Percentiles rank a stretch among this genome's conserved stretches.
These are phyloP conservation scores for Panus rudis DNA, from an alignment of 768 basidiomycete genomes.

Conservation along the genomic window DNA sequence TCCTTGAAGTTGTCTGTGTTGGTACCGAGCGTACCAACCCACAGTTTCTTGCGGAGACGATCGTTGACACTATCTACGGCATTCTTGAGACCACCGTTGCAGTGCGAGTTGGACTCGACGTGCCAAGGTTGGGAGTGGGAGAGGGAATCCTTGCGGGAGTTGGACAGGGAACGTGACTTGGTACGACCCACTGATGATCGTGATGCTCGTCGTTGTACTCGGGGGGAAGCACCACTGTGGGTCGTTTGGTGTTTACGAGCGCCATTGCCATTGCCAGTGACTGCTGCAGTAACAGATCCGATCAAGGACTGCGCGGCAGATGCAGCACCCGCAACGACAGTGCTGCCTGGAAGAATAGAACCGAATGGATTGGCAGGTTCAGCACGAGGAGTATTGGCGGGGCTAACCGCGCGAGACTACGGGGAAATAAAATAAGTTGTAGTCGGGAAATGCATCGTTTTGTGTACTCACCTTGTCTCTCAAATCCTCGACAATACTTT, in stretches of 20 bases:
- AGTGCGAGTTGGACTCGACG: slow-evolving; percentile 57
- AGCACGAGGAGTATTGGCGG: slow-evolving; percentile 29
- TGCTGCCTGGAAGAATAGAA: slow-evolving; percentile 23
- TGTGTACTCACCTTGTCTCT: slow-evolving; percentile 55
- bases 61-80: slow-evolving; percentile 60
- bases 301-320: slow-evolving; percentile 18
- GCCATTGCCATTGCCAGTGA: slow-evolving; percentile 4
- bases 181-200: slow-evolving; percentile 12
- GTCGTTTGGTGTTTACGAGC: slow-evolving; percentile 38
- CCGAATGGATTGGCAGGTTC: slow-evolving; percentile 56
- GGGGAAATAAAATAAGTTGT: neutral
- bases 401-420: slow-evolving; percentile 36
- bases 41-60: slow-evolving; percentile 43
- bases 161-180: slow-evolving; percentile 16
- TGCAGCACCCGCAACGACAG: slow-evolving; percentile 9
- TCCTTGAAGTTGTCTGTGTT: slow-evolving; percentile 58
- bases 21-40: slow-evolving; percentile 71
- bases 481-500: slow-evolving; percentile 77
- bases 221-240: slow-evolving; percentile 23
- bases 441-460: neutral
- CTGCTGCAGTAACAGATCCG: slow-evolving; percentile 4
- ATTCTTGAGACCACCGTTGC: slow-evolving; percentile 81
- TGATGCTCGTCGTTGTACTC: slow-evolving; percentile 20
- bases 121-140: slow-evolving; percentile 32
- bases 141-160: slow-evolving; percentile 33